A percentile compares a stretch with the other conserved stretches of the same genome.
These are phyloP conservation scores for Fusarium oligoseptatum DNA, from an alignment of 2,329 filamentous ascomycete species.

Conservation along the genomic window DNA sequence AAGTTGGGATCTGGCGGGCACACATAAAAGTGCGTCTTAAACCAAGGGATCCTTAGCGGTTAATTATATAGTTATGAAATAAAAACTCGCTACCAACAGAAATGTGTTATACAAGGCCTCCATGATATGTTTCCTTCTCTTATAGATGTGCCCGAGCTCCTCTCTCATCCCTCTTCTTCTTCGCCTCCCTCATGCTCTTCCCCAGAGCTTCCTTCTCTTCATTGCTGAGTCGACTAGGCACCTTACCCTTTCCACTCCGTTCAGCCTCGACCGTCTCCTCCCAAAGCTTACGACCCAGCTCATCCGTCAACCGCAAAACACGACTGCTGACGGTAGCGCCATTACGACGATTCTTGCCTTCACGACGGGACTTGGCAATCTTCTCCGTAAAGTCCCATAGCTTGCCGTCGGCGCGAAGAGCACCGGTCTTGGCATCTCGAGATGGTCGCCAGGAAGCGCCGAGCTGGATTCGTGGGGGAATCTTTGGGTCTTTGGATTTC, in stretches of 20 bases:
- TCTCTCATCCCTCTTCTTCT: constrained; percentile 63
- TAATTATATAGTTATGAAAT: not conserved
- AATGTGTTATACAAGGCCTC: constrained; percentile 22
- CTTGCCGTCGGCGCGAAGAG: constrained; percentile 76
- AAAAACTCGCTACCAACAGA: constrained; percentile 15
- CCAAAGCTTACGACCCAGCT: constrained; percentile 79
- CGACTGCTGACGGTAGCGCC: constrained; percentile 88
- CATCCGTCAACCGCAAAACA: constrained; percentile 82
- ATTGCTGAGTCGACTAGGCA: constrained; percentile 59
- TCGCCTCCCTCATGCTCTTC: constrained; percentile 60
- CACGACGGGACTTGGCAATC: constrained; percentile 84
- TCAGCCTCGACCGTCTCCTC: constrained; percentile 62
- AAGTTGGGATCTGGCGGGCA: not conserved
- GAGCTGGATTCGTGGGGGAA: constrained; percentile 74
- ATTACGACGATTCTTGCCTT: constrained; percentile 97
- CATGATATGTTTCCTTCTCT: constrained; percentile 8
- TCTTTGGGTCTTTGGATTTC: constrained; percentile 75
- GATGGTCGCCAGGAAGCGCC: constrained; percentile 80
- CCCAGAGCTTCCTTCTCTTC: constrained; percentile 64
- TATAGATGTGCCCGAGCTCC: constrained; percentile 66
- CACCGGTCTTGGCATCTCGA: constrained; percentile 72
- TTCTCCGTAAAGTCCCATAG: constrained; percentile 94
- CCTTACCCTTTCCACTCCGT: constrained; percentile 51
- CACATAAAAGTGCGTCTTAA: not conserved
- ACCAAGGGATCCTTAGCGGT: not conserved